Percentiles rank a stretch among this genome's conserved stretches.
Evolutionary conservation across 805 yeast species (phyloP).

Genomic region (Saturnispora halmiae): DNA sequence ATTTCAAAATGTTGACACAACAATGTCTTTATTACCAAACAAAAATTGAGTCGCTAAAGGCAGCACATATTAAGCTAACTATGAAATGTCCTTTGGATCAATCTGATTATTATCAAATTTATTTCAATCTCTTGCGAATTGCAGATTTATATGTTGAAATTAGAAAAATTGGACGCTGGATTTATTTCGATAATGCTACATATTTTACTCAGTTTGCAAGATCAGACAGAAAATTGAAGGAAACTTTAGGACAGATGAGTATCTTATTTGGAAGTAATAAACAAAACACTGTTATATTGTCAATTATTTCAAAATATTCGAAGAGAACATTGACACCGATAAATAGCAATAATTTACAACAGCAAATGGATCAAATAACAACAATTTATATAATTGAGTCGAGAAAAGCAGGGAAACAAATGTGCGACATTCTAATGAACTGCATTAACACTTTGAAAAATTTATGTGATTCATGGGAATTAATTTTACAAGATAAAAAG

Average conservation of each 20-base stretch:
- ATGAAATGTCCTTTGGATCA: slow-evolving; percentile 15
- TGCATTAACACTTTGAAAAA: slow-evolving; percentile 26
- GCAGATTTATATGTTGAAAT: slow-evolving; percentile 43
- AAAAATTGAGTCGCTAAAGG: slow-evolving; percentile 24
- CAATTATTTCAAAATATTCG: slow-evolving; percentile 39
- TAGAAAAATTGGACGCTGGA: slow-evolving; percentile 39
- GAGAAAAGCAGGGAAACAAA: slow-evolving; percentile 35
- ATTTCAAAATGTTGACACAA: slow-evolving; percentile 19
- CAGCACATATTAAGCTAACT: slow-evolving; percentile 24
- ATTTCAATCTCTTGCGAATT: slow-evolving; percentile 34
- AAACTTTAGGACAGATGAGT: slow-evolving; percentile 19
- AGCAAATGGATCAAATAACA: slow-evolving; percentile 7
- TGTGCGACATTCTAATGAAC: slow-evolving; percentile 22
- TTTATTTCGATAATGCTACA: slow-evolving; percentile 36
- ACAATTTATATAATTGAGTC: slow-evolving; percentile 25
- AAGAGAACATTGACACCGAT: slow-evolving; percentile 26
- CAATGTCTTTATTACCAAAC: slow-evolving; percentile 5
- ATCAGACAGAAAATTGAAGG: slow-evolving; percentile 21
- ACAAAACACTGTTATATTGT: slow-evolving; percentile 42
- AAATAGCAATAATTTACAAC: background rate
- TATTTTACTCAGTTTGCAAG: slow-evolving; percentile 34
- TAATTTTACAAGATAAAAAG: slow-evolving; percentile 24
- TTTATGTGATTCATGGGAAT: slow-evolving; percentile 34
- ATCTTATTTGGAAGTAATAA: slow-evolving; percentile 31
- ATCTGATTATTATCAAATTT: slow-evolving; percentile 28